A percentile compares a stretch with the other conserved stretches of the same genome.
These are phyloP conservation scores for Xylaria hypoxylon DNA, from an alignment of 2,329 filamentous ascomycete species.

Conservation along the genomic window DNA sequence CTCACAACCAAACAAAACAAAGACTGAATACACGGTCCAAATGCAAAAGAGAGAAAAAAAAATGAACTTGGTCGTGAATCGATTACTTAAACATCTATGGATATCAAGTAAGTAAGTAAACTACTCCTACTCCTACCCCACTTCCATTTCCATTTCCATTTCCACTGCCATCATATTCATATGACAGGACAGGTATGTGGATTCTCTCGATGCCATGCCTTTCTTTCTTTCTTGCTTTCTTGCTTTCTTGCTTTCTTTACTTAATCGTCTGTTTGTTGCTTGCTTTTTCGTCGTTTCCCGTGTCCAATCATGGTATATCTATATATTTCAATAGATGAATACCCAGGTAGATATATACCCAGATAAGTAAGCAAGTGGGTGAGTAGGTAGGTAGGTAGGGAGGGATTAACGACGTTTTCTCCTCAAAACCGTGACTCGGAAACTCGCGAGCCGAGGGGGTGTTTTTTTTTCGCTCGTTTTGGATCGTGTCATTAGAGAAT, in stretches of 20 bases:
- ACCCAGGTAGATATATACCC: slow-evolving; percentile 1
- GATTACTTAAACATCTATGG: slow-evolving; percentile 19
- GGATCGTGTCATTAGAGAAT: neutral
- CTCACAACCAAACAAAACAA: too few species aligned
- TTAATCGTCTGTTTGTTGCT: neutral
- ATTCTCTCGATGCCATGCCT: too few species aligned
- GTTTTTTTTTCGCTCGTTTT: neutral
- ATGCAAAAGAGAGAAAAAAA: neutral
- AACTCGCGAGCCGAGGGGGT: slow-evolving; percentile 6
- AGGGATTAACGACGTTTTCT: neutral
- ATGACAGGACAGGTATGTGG: too few species aligned
- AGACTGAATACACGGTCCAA: neutral
- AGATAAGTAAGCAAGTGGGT: neutral
- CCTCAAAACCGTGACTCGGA: slow-evolving; percentile 4
- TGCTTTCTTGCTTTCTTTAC: neutral
- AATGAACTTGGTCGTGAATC: slow-evolving; percentile 6
- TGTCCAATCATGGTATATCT: slow-evolving; percentile 5
- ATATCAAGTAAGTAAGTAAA: slow-evolving; percentile 20
- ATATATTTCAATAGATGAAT: neutral
- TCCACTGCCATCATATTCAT: neutral
- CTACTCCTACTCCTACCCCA: neutral
- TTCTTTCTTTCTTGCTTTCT: neutral
- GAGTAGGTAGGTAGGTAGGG: neutral
- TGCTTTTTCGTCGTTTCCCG: neutral
- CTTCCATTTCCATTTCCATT: neutral